These are phyloP conservation scores for Hymenoscyphus salicellus DNA, from an alignment of 2,329 filamentous ascomycete genomes.

Conservation along the genomic window DNA sequence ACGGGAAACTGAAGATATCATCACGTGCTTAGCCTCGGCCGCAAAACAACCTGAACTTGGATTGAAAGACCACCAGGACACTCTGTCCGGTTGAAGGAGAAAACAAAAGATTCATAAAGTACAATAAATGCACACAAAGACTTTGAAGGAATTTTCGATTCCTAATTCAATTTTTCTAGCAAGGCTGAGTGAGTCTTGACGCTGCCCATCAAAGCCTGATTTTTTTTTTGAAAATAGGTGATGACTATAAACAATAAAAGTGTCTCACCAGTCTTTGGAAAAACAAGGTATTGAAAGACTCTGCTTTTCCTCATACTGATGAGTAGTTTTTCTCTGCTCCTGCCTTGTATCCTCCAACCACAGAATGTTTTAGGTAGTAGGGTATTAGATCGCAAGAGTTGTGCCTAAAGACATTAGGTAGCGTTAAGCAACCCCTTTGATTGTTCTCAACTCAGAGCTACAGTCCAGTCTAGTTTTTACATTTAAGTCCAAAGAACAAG, in stretches of 20 bases:
- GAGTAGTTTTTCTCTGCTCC: conserved; percentile 55
- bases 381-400: conserved; percentile 70
- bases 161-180: background rate
- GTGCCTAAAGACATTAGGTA: background rate
- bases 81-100: too few species aligned
- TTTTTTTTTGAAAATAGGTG: background rate
- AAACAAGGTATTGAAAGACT: conserved; percentile 17
- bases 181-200: background rate
- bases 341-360: conserved; percentile 67
- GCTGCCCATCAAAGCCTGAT: background rate
- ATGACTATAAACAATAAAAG: background rate
- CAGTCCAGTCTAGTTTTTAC: background rate
- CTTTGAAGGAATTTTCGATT: background rate
- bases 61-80: background rate
- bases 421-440: background rate
- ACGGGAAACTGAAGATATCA: background rate
- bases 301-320: conserved; percentile 38
- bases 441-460: background rate
- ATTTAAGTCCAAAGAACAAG: background rate
- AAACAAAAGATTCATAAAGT: background rate
- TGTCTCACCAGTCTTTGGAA: conserved; percentile 27
- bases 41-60: too few species aligned
- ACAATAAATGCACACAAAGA: background rate
- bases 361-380: conserved; percentile 49
- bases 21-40: background rate